Percentiles rank a stretch among this genome's conserved stretches.
These are phyloP conservation scores for Aspergillus fumigatus DNA, from an alignment of 2,329 filamentous ascomycete genomes.

Conservation along the genomic window DNA sequence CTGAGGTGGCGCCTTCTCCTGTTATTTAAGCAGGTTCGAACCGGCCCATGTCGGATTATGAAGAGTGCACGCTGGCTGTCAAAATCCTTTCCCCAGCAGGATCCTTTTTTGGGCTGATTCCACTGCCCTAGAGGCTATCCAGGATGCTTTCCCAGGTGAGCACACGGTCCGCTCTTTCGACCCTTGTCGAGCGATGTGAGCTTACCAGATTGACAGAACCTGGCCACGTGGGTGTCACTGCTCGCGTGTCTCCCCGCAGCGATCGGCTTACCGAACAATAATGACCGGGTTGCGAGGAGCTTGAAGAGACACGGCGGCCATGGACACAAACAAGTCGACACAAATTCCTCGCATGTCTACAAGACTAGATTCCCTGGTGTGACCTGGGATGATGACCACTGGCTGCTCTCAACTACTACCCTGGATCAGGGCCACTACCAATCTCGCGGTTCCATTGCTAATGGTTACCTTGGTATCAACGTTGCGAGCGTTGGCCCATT, in stretches of 20 bases:
- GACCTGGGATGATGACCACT: slow-evolving; percentile 56
- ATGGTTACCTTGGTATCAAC: slow-evolving; percentile 63
- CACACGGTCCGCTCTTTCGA: neutral
- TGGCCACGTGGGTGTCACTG: slow-evolving; percentile 5
- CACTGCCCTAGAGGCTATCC: neutral
- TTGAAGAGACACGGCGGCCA: slow-evolving; percentile 17
- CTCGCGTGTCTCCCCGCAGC: slow-evolving; percentile 7
- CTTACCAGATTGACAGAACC: slow-evolving; percentile 1
- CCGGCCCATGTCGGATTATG: neutral
- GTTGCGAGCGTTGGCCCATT: slow-evolving; percentile 60
- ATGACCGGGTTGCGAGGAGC: slow-evolving; percentile 16
- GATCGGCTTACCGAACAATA: neutral
- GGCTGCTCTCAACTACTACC: slow-evolving; percentile 50
- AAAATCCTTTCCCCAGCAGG: neutral
- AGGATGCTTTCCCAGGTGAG: slow-evolving; percentile 14
- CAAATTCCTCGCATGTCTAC: slow-evolving; percentile 33
- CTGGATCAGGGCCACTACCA: slow-evolving; percentile 58
- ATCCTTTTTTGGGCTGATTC: neutral
- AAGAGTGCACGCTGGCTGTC: neutral
- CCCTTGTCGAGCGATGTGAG: neutral
- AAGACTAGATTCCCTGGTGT: slow-evolving; percentile 49
- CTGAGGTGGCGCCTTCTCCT: neutral
- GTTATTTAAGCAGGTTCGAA: neutral
- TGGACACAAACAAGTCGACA: slow-evolving; percentile 2
- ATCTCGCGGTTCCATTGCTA: slow-evolving; percentile 56